These are phyloP conservation scores for Xylaria flabelliformis DNA, from an alignment of 495 filamentous ascomycete species.

Conservation along the genomic window DNA sequence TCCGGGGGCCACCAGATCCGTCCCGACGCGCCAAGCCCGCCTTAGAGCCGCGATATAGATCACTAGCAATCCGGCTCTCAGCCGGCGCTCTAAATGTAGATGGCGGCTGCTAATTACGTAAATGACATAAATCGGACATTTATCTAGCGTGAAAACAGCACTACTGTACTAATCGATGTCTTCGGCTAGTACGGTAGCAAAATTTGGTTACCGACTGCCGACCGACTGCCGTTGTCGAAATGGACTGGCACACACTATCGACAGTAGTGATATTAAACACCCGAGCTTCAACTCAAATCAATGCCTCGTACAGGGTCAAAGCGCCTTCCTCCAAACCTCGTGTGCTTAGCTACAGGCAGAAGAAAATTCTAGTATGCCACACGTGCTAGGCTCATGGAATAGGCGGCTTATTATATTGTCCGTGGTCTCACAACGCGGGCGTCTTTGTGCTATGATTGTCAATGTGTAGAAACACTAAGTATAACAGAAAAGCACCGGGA, in stretches of 20 bases:
- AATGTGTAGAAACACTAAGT: too few species aligned
- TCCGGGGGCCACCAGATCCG: background rate
- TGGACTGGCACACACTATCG: background rate
- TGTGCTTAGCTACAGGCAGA: background rate
- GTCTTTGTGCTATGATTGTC: background rate
- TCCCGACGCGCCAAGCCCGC: conserved; percentile 19
- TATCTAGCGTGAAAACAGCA: background rate
- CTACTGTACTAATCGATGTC: background rate
- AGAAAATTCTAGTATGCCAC: background rate
- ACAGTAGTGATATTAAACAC: background rate
- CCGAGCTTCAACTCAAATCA: background rate
- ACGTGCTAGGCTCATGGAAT: background rate
- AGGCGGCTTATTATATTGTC: background rate
- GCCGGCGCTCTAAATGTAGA: background rate
- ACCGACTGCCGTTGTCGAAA: conserved; percentile 4
- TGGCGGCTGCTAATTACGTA: conserved; percentile 16
- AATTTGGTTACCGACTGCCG: conserved; percentile 11
- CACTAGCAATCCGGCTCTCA: background rate
- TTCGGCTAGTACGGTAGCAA: background rate
- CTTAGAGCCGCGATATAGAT: background rate
- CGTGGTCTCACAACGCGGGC: background rate
- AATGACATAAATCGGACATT: conserved; percentile 2
- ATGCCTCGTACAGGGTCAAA: background rate
- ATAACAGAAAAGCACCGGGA: background rate
- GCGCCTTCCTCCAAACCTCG: background rate